These are phyloP conservation scores for Colletotrichum sp. DNA, from an alignment of 2,329 filamentous ascomycete genomes.

Conservation along the genomic window DNA sequence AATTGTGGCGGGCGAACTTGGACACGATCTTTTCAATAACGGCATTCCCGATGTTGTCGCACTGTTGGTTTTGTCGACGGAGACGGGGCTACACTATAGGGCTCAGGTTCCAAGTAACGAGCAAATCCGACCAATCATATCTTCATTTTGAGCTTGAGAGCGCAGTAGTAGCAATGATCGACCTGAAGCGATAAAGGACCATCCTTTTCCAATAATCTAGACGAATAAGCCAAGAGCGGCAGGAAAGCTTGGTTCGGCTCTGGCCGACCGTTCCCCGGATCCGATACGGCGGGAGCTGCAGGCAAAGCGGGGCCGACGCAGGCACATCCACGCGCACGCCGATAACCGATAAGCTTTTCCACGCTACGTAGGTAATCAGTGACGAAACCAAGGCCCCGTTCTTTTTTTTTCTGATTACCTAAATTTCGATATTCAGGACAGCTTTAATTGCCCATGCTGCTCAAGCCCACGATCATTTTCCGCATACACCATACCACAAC, in stretches of 20 bases:
- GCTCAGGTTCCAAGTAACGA: not conserved
- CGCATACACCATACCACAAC: not conserved
- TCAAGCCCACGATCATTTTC: not conserved
- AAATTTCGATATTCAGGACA: conserved; percentile 6
- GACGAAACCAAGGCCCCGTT: conserved; percentile 5
- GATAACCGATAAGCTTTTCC: conserved; percentile 1
- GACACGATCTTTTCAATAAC: not conserved
- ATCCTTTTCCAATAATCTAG: not conserved
- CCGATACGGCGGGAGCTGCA: not conserved
- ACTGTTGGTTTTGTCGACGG: not conserved
- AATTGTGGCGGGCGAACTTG: not conserved
- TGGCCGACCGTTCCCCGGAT: not conserved
- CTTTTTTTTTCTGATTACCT: not conserved
- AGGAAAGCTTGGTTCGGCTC: conserved; percentile 16
- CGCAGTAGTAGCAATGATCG: not conserved
- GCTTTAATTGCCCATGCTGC: not conserved
- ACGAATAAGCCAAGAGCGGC: not conserved
- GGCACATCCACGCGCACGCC: not conserved
- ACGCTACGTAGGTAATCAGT: conserved; percentile 14
- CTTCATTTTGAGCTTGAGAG: not conserved
- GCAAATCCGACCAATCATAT: not conserved
- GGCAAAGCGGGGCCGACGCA: conserved; percentile 2
- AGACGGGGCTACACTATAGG: not conserved
- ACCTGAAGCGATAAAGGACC: not conserved
- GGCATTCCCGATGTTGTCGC: not conserved